phyloP scores from a whole-genome alignment of 768 basidiomycete species.

The Psilocybe azurescens region DNA sequence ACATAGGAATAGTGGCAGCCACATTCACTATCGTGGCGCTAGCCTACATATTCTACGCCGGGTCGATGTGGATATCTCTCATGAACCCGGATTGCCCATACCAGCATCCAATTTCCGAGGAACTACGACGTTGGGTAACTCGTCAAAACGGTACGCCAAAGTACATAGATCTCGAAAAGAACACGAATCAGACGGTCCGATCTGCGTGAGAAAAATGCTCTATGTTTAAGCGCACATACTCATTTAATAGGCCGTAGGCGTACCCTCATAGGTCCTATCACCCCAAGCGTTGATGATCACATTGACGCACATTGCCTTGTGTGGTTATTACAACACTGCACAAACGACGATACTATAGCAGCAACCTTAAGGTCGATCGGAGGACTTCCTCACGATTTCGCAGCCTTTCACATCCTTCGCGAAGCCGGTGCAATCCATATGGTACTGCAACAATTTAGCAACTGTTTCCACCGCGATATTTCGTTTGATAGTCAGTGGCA shows the following conservation, averaged over 20 bases:
- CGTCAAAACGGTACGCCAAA: neutral
- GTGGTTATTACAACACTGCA: slow-evolving; percentile 42
- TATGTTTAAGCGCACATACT: neutral
- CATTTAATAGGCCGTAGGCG: slow-evolving; percentile 12
- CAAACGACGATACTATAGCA: slow-evolving; percentile 36
- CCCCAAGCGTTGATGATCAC: slow-evolving; percentile 30
- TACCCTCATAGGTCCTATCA: slow-evolving; percentile 10
- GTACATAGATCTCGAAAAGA: slow-evolving; percentile 18
- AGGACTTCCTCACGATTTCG: slow-evolving; percentile 42
- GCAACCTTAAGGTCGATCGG: slow-evolving; percentile 42
- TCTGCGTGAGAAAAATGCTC: slow-evolving; percentile 7
- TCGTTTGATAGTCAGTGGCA: slow-evolving; percentile 43
- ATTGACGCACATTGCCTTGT: slow-evolving; percentile 41
- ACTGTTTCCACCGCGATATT: slow-evolving; percentile 42
- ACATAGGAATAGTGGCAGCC: slow-evolving; percentile 35
- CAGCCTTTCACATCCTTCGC: slow-evolving; percentile 41
- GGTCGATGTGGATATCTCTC: slow-evolving; percentile 44
- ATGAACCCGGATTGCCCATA: slow-evolving; percentile 46
- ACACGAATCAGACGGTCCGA: slow-evolving; percentile 10
- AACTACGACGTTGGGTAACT: slow-evolving; percentile 30
- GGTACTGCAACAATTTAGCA: slow-evolving; percentile 39
- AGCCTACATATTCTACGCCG: slow-evolving; percentile 41
- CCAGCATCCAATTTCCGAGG: slow-evolving; percentile 44
- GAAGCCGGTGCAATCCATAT: slow-evolving; percentile 37
- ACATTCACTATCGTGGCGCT: slow-evolving; percentile 40